phyloP scores from a whole-genome alignment of 441 rosid species.

The Omphalea diandra region DNA sequence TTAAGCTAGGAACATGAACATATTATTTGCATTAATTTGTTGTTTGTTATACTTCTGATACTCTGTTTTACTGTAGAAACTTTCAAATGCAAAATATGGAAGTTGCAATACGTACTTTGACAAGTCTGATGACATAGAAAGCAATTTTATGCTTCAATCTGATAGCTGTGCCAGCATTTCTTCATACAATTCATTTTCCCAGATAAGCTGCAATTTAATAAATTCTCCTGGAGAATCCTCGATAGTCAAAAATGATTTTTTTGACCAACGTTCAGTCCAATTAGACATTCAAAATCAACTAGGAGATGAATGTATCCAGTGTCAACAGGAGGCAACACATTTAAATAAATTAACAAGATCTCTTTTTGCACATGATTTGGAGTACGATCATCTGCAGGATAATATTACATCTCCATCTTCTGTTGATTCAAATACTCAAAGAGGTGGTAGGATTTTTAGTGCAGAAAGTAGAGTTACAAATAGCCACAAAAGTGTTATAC shows the following conservation, averaged over 20 bases:
- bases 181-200: slow-evolving; percentile 14
- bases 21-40: not conserved
- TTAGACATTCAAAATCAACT: slow-evolving; percentile 15
- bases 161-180: slow-evolving; percentile 11
- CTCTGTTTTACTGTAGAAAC: slow-evolving; percentile 18
- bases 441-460: slow-evolving; percentile 10
- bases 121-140: slow-evolving; percentile 29
- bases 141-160: slow-evolving; percentile 17
- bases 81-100: slow-evolving; percentile 7
- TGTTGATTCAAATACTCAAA: slow-evolving; percentile 18
- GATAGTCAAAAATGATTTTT: slow-evolving; percentile 2
- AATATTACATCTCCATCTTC: slow-evolving; percentile 9
- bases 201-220: slow-evolving; percentile 4
- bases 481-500: not conserved
- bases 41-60: slow-evolving; percentile 6
- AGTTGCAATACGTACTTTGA: slow-evolving; percentile 12
- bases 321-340: slow-evolving; percentile 13
- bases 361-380: slow-evolving; percentile 12
- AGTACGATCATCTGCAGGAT: slow-evolving; percentile 23
- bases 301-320: not conserved
- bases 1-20: not conserved
- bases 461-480: slow-evolving; percentile 2
- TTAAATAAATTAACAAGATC: slow-evolving; percentile 13
- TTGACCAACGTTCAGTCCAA: not conserved
- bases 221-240: slow-evolving; percentile 18